Base-by-base conservation (phyloP, 1,139 yeast species). In the Petasospora fabianii region DNA sequence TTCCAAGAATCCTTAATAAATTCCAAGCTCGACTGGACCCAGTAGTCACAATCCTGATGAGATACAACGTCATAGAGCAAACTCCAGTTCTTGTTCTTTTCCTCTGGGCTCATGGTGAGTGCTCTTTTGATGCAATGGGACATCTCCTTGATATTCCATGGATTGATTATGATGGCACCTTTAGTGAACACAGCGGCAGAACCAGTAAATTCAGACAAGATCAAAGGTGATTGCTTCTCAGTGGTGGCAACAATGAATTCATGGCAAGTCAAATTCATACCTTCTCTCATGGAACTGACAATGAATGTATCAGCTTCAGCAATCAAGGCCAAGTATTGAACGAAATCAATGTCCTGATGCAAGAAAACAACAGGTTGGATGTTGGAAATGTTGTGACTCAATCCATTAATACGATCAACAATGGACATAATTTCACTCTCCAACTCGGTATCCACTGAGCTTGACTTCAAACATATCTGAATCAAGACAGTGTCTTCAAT, bases 241-340 rank as follows among this genome's bases (percentile, higher is more conserved):
- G 71, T 67, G 4, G 95, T 77, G 19, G 96, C 87, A 41, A 81
- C 82, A 27, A 88, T 76, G 58, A 84, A 94, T 60, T 92, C 98
- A 57, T 94, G 98, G 54, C 97, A 88, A 0, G 98, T 88, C 57
- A 92, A 69, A 56, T 92, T 92, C 85, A 92, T 84, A 15, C 98
- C 98, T 61, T 94, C 99, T 58, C 98, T 79, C 72, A 92, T 75
- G 1, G 96, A 84, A 5, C 95, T 80, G 3, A 92, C 96, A 26
- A 85, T 80, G 59, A 92, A 92, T 2, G 78, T 71, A 51, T 85
- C 95, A 0, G 97, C 96, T 58, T 88, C 97, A 32, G 81, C 69
- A 40, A 85, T 75, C 41, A 92, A 65, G 0, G 96, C 97, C 50
- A 92, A 64, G 57, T 92, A 92, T 61, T 92, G 97, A 41, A 81